These are phyloP conservation scores for Triangularia setosa DNA, from an alignment of 2,329 filamentous ascomycete species.

Conservation along the genomic window DNA sequence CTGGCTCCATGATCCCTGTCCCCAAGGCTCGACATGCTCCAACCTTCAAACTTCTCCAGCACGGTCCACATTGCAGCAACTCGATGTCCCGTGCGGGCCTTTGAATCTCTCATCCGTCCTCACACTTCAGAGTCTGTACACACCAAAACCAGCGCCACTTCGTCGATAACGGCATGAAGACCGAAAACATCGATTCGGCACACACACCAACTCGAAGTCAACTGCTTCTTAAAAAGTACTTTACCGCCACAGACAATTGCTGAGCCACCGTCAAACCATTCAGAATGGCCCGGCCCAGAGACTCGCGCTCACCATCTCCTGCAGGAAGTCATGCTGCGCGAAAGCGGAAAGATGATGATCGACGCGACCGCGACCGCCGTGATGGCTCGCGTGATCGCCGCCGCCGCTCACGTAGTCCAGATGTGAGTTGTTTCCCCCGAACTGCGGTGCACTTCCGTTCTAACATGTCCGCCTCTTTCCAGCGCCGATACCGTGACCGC, in stretches of 20 bases:
- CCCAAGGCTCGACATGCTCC: too few relatives aligned
- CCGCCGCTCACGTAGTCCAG: constrained; percentile 60
- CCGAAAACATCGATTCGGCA: neutral
- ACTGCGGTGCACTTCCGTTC: constrained; percentile 29
- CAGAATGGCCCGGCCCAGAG: constrained; percentile 60
- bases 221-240: constrained; percentile 27
- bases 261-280: constrained; percentile 30
- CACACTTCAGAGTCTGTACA: neutral
- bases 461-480: constrained; percentile 37
- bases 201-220: constrained; percentile 17
- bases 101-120: neutral
- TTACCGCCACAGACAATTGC: constrained; percentile 30
- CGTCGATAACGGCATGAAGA: constrained; percentile 8
- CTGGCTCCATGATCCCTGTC: neutral
- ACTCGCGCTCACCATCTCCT: constrained; percentile 86
- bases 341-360: constrained; percentile 61
- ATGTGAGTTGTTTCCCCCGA: constrained; percentile 47
- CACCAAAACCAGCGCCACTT: neutral
- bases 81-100: neutral
- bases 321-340: constrained; percentile 79
- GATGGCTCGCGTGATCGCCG: constrained; percentile 35
- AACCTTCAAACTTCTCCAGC: neutral
- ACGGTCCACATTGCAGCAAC: neutral
- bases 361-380: constrained; percentile 44
- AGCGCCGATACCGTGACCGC: constrained; percentile 54